Evolutionary conservation across 495 filamentous ascomycete genomes (phyloP), one percentile per base, ranked within the genome.

Genomic region (Xylaria castorea): DNA sequence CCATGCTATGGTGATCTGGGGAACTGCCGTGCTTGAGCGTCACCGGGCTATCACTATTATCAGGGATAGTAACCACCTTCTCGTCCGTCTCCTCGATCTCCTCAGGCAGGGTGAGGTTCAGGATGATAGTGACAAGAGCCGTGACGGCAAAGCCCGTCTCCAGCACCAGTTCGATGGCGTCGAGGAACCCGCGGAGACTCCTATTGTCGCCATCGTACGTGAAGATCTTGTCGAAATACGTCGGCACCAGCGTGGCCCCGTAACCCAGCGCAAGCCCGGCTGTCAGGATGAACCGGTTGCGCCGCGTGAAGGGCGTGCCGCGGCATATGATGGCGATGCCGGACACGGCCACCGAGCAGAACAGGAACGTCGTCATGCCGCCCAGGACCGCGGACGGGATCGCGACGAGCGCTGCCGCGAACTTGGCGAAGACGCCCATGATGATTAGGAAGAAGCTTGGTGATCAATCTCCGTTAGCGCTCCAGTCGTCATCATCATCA

Each of bases 321-420:
- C 90, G 91, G 32, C 89, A 84, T 76, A 96, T 93, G 75, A 98
- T 97, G 58, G 93, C 88, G 71, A 97, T 89, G 75, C 95, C 95
- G 2, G 92, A 96, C 20, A 97, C 89, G 22, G 93, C 92, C 34
- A 98, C 95, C 11, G 92, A 87, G 72, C 86, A 87, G 84, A 97
- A 97, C 20, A 98, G 86, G 82, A 97, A 97, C 2, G 93, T 95
- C 0, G 95, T 97, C 93, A 98, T 97, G 40, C 95, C 95, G 65
- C 94, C 94, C 5, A 97, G 85, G 1, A 97, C 94, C 2, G 95
- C 75, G 36, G 87, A 82, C 0, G 95, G 95, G 74, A 97, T 97
- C 51, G 94, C 84, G 12, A 95, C 92, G 1, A 97, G 88, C 0
- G 93, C 87, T 1, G 95, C 94, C n/a, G 94, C 93, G 80, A 97